Percentiles rank a stretch among this genome's conserved stretches.
phyloP scores from a whole-genome alignment of 148 eudicot genomes.

The Rhododendron ferrugineum region DNA sequence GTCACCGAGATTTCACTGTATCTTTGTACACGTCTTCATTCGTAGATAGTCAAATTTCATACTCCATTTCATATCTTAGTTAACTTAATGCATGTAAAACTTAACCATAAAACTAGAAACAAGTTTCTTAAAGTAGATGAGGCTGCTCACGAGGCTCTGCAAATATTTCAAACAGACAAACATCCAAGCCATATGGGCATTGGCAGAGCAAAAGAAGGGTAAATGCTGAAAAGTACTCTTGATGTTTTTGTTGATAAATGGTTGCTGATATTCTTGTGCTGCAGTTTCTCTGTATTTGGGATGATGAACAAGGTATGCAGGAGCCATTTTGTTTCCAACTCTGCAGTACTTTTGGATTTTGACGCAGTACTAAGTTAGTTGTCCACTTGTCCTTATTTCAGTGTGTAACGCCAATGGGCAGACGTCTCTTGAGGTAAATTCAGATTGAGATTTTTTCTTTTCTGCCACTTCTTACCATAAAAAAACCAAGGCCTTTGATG shows the following conservation, averaged over 20 bases:
- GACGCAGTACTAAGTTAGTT: slow-evolving; percentile 11
- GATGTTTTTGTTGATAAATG: slow-evolving; percentile 13
- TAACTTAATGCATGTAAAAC: slow-evolving; percentile 19
- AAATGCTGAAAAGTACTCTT: slow-evolving; percentile 16
- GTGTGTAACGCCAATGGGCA: slow-evolving; percentile 97
- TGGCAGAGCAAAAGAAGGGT: slow-evolving; percentile 99
- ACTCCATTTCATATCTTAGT: not conserved
- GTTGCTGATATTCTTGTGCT: slow-evolving; percentile 12
- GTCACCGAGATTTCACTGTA: slow-evolving; percentile 83
- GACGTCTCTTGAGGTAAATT: slow-evolving; percentile 80
- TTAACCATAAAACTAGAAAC: slow-evolving; percentile 49
- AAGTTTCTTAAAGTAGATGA: slow-evolving; percentile 92
- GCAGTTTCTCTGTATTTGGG: slow-evolving; percentile 97
- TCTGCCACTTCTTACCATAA: not conserved
- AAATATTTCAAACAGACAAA: slow-evolving; percentile 91
- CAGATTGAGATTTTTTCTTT: not conserved
- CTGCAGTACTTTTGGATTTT: slow-evolving; percentile 7
- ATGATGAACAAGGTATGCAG: slow-evolving; percentile 90
- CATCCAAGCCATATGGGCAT: slow-evolving; percentile 99
- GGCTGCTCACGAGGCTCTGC: slow-evolving; percentile 87
- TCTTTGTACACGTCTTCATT: slow-evolving; percentile 27
- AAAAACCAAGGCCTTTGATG: slow-evolving; percentile 3
- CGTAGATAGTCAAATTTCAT: not conserved
- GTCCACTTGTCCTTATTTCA: slow-evolving; percentile 26
- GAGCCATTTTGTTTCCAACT: slow-evolving; percentile 1